Base-by-base conservation (phyloP, 345 rosid species). In the Psidium guajava region DNA sequence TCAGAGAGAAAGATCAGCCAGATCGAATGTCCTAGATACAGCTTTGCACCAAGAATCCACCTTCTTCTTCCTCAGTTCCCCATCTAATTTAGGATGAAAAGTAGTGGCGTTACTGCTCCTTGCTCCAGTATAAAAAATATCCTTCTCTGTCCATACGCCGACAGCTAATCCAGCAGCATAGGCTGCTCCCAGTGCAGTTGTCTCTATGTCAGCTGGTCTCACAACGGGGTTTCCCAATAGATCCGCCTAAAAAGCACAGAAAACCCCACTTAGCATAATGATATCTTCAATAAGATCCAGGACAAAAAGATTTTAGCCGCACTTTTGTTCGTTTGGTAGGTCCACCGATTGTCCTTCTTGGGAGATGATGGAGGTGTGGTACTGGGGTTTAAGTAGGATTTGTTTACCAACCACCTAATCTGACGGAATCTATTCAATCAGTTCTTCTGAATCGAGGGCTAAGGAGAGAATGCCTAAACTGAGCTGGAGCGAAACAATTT, bases 161-260 rank as follows among this genome's bases (percentile, higher is more conserved):
- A 93, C 89, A 2, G 98, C 99, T 86, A 97, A 89, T 75, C 99
- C 99, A 28, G 98, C 98, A 74, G 99, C 99, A 87, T 93, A 97
- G 61, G 99, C 98, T 84, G 98, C 98, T 90, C 98, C 99, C 2
- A 95, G 92, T 16, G 98, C 96, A 25, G 99, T 96, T 85, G 99
- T 95, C 90, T 96, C 99, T 59, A 92, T 93, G 87, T 96, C 94
- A 54, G 90, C 90, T 0, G 99, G 99, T 88, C 99, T 95, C 88
- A 97, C 94, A 89, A 97, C 99, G 4, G 98, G 90, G 88, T 89
- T 94, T 58, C 99, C 99, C 88, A 97, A 83, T 90, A 97, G 85
- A 89, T 97, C 98, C 11, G 98, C 99, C 99, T 97, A 81, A 59
- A 40, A 51, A 44, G 28, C 83, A 81, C 22, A 36, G 80, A 69